Conservation (phyloP, 164 flowering plant genomes). For the Aristolochia fimbriata region DNA sequence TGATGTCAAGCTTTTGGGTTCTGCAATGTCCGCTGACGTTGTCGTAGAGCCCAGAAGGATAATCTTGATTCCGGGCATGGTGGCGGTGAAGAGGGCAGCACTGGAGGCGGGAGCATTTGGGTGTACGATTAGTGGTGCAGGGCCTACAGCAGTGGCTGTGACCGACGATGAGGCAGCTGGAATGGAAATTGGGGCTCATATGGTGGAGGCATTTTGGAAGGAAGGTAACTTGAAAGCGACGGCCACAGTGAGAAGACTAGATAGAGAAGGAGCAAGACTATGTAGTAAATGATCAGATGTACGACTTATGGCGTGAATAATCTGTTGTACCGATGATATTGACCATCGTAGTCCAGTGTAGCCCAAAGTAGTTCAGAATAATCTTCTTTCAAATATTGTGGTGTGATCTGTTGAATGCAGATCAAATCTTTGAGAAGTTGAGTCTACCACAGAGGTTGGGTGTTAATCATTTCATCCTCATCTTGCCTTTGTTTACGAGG, state of each 20-base stretch:
- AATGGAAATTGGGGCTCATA: conserved; percentile 44
- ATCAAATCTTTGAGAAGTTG: no score
- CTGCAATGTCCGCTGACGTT: conserved; percentile 58
- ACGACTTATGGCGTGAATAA: not conserved
- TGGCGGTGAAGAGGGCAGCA: conserved; percentile 64
- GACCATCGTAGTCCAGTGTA: no score
- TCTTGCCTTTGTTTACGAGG: no score
- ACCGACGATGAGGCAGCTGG: conserved; percentile 51
- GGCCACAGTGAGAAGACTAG: no score
- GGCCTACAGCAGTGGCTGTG: conserved; percentile 80
- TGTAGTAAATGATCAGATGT: conserved; percentile 14
- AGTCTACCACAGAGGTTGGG: no score
- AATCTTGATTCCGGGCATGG: conserved; percentile 77
- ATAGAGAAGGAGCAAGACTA: conserved; percentile 5
- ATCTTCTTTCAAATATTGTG: no score
- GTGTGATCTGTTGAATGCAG: no score
- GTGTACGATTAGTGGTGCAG: conserved; percentile 87
- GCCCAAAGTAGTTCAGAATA: no score
- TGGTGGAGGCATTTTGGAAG: conserved; percentile 64
- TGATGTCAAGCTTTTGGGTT: conserved; percentile 44
- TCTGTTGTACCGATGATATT: no score
- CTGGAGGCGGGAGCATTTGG: conserved; percentile 77
- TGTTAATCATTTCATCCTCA: no score
- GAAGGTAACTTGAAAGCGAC: conserved; percentile 54
- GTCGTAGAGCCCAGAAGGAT: conserved; percentile 72